Percentiles rank a stretch among this genome's conserved stretches.
These are phyloP conservation scores for Fusarium sp. DNA, from an alignment of 2,329 filamentous ascomycete genomes.

Conservation along the genomic window DNA sequence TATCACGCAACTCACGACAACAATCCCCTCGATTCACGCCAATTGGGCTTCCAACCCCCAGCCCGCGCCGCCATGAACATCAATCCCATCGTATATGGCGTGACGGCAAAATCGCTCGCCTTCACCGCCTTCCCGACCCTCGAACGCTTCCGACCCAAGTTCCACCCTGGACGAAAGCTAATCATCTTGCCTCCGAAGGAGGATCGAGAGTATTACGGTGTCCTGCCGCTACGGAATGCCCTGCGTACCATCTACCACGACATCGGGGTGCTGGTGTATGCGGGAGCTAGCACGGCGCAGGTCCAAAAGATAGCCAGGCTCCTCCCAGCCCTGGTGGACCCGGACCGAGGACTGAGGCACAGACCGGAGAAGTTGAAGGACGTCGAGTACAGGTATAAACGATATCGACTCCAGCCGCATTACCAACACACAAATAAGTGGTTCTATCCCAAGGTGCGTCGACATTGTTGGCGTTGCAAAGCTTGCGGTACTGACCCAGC, in stretches of 20 bases:
- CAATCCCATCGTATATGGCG: no score
- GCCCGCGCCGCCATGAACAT: no score
- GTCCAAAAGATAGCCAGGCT: slow-evolving; percentile 43
- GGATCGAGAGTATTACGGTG: no score
- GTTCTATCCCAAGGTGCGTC: slow-evolving; percentile 5
- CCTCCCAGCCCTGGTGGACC: slow-evolving; percentile 27
- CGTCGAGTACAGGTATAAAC: slow-evolving; percentile 2
- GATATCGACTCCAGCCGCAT: not conserved
- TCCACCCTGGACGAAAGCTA: slow-evolving; percentile 3
- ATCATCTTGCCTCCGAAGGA: not conserved
- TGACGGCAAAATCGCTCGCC: not conserved
- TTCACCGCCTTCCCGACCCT: slow-evolving; percentile 45
- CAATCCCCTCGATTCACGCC: no score
- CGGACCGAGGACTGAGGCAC: slow-evolving; percentile 8
- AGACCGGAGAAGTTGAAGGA: not conserved
- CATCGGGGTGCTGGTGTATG: slow-evolving; percentile 52
- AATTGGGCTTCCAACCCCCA: no score
- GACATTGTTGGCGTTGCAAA: no score
- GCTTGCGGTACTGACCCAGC: not conserved
- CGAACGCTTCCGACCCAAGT: slow-evolving; percentile 36
- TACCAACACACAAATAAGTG: slow-evolving; percentile 16
- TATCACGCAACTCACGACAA: not conserved
- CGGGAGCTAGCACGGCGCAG: slow-evolving; percentile 45
- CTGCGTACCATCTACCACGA: slow-evolving; percentile 50
- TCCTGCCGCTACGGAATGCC: not conserved